Evolutionary conservation across 2,329 filamentous ascomycete species (phyloP).

Genomic region (Fusarium pininemorale): DNA sequence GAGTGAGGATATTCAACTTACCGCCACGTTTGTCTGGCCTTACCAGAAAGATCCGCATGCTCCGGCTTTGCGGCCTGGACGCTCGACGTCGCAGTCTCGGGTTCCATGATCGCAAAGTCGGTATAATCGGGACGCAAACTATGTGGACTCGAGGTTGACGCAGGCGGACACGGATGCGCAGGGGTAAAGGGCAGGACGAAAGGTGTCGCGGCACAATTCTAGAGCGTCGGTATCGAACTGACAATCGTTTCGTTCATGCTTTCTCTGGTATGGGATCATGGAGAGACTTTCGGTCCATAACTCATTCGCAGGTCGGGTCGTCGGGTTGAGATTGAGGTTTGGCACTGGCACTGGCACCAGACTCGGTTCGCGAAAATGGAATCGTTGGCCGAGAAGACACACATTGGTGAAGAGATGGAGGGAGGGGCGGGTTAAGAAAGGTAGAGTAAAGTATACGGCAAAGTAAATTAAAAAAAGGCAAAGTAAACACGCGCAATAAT

Average conservation of each 20-base stretch:
- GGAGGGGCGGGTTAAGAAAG: neutral
- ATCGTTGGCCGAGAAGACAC: constrained; percentile 47
- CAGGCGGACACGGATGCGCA: constrained; percentile 1
- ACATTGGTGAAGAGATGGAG: constrained; percentile 47
- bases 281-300: constrained; percentile 48
- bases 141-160: constrained; percentile 8
- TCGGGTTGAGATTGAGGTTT: constrained; percentile 31
- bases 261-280: constrained; percentile 43
- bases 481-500: constrained; percentile 10
- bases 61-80: constrained; percentile 24
- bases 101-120: constrained; percentile 37
- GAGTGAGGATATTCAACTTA: constrained; percentile 42
- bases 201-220: constrained; percentile 28
- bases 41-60: constrained; percentile 37
- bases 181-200: constrained; percentile 24
- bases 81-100: constrained; percentile 15
- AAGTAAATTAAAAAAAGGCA: constrained; percentile 3
- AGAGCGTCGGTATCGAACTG: constrained; percentile 39
- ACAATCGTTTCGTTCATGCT: constrained; percentile 47
- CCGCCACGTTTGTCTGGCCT: constrained; percentile 53
- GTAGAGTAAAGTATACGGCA: neutral
- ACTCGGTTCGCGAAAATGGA: constrained; percentile 50
- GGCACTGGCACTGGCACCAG: constrained; percentile 42
- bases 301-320: constrained; percentile 42
- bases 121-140: constrained; percentile 12